These are phyloP conservation scores for Chenopodium berlandieri DNA, from an alignment of 148 eudicot genomes.

Conservation along the genomic window DNA sequence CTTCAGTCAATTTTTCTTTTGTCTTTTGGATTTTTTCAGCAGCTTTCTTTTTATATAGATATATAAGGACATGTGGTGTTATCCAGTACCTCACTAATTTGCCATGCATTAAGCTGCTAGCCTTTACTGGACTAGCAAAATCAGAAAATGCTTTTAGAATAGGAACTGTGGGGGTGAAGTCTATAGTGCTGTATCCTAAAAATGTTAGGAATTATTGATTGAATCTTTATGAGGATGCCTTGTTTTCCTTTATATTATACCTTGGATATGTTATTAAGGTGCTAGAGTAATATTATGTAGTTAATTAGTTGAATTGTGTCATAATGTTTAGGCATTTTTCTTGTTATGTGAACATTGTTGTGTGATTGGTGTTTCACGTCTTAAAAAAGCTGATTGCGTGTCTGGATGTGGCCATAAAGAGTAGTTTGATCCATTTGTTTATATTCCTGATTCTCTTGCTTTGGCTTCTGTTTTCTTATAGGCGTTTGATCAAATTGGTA, in stretches of 20 bases:
- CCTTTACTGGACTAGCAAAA: neutral
- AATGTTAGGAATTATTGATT: neutral
- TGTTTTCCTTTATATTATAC: neutral
- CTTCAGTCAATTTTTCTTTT: too few relatives aligned
- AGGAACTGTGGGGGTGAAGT: neutral
- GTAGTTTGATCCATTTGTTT: neutral
- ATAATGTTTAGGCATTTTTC: neutral
- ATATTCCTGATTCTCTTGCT: slow-evolving; percentile 4
- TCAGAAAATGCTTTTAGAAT: neutral
- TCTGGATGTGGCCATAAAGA: neutral
- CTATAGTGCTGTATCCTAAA: neutral
- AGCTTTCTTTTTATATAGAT: neutral
- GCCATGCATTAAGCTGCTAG: neutral
- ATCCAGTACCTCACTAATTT: neutral
- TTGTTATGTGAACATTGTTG: neutral
- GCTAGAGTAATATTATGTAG: neutral
- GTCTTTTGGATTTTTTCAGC: too few relatives aligned
- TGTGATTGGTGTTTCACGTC: neutral
- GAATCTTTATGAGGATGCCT: neutral
- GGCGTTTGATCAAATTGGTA: slow-evolving; percentile 81
- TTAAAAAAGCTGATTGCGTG: too few relatives aligned
- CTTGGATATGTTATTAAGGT: neutral
- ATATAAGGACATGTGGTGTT: neutral
- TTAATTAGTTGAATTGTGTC: neutral
- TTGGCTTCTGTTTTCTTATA: slow-evolving; percentile 45